These are phyloP conservation scores for Backusella mclennaniae DNA, from an alignment of 192 early-diverging fungal genomes.

Conservation along the genomic window DNA sequence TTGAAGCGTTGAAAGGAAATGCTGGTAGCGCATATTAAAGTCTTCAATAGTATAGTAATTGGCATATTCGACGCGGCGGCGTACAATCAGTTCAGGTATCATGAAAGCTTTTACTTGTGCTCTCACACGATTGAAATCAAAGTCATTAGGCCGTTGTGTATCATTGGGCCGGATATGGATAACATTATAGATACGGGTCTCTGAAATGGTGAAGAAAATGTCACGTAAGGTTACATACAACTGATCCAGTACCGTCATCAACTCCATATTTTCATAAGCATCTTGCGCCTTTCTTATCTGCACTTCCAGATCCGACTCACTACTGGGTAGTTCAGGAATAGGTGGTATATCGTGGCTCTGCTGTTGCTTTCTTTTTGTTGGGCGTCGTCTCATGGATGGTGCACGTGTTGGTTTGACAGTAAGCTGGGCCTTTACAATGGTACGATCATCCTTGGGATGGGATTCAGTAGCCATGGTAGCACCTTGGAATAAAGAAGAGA, in stretches of 20 bases:
- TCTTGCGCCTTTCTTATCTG: conserved; percentile 24
- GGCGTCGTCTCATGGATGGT: conserved; percentile 57
- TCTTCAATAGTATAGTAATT: conserved; percentile 65
- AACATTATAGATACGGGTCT: conserved; percentile 81
- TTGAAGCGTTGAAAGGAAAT: conserved; percentile 15
- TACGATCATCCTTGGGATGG: conserved; percentile 69
- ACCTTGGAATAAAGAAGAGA: conserved; percentile 65
- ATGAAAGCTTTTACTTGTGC: conserved; percentile 68
- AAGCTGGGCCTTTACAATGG: conserved; percentile 75
- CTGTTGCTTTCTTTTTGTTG: conserved; percentile 26
- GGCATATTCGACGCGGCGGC: conserved; percentile 74
- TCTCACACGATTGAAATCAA: conserved; percentile 63
- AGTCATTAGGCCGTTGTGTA: conserved; percentile 39
- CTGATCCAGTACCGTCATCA: conserved; percentile 54
- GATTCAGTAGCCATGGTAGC: conserved; percentile 68
- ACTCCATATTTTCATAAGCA: conserved; percentile 38
- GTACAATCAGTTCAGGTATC: conserved; percentile 67
- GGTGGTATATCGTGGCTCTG: background rate
- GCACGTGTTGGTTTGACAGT: conserved; percentile 70
- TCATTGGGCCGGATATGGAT: conserved; percentile 79
- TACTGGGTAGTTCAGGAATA: conserved; percentile 26
- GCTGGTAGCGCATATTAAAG: conserved; percentile 68
- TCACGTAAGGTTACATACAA: conserved; percentile 72
- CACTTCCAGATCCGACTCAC: conserved; percentile 19
- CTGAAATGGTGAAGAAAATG: conserved; percentile 71